Evolutionary conservation across 2,329 filamentous ascomycete species (phyloP), one percentile per base, ranked within the genome.

Genomic region (Plenodomus tracheiphilus): DNA sequence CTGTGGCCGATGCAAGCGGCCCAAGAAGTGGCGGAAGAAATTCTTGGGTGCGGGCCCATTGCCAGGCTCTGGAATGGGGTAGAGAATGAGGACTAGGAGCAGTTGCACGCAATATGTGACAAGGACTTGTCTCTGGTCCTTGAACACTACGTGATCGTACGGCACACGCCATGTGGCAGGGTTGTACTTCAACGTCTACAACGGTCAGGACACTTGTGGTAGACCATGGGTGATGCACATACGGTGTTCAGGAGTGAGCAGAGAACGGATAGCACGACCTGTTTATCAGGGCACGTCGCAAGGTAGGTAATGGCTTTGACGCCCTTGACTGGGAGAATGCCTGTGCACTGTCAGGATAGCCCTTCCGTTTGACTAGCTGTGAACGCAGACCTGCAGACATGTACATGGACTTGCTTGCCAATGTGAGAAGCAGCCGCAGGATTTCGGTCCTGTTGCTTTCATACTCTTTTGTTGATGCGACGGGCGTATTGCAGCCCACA

Each of bases 211-310:
- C n/a, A n/a, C 9, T 13, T 6, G 18, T 3, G 22, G 22, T 7
- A n/a, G 3, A 25, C 51, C 9, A 11, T 32, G 11, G 13, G 13
- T 4, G 43, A 17, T n/a, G 37, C 18, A 78, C 86, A 62, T 79
- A 93, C 91, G 18, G 94, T 97, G 65, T 99, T 99, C 34, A 99
- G 76, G 15, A 97, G 77, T 3, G 94, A 99, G 75, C 94, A 99
- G 15, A 99, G 78, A 2, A 96, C 79, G 2, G 91, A 96, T 40
- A 97, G 77, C 15, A 97, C 91, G 11, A 92, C 83, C 70, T 97
- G 92, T 76, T 97, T 96, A 65, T 97, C 91, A 2, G 89, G 79
- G 61, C 87, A 92, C 11, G 90, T 89, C 53, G 91, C 91, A 45
- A 97, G 84, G 74, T 97, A 94, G 2, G 91, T 96, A 57, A 97